Base-by-base conservation (phyloP, 108 stramenopile genomes). In the Cyclotella kingstonii region DNA sequence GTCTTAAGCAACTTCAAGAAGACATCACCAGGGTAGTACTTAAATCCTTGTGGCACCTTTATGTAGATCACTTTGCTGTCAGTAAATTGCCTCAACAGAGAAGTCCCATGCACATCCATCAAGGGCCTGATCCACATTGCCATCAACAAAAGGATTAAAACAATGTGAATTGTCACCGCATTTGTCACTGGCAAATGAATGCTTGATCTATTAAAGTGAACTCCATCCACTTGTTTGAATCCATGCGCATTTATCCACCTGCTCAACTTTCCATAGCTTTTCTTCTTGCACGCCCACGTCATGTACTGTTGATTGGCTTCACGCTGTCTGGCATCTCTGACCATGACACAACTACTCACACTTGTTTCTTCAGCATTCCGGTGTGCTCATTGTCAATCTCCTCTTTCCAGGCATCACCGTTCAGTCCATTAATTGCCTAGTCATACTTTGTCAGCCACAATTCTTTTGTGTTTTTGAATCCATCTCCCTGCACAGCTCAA, bases 261-360 rank as follows among this genome's bases (percentile, higher is more conserved):
- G 50, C 73, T 40, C 17, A 45, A 44, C 6, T 33, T 53, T 19
- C 77, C 81, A 59, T 70, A 66, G 8, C 61, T 18, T 39, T 81
- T 81, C 67, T 63, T 68, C 64, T 78, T 81, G 67, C 73, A 70
- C 14, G 81, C 81, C 73, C 77, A 70, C 2, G 77, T n/a, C n/a
- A n/a, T n/a, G n/a, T 78, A 2, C 50, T 38, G 17, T 18, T 46
- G 11, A 82, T 25, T 3, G 61, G 35, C 45, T 74, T 82, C 0
- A 73, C 48, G 25, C 56, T 78, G 31, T 44, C 22, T 7, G 78
- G 81, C 23, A 82, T 11, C 18, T 66, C 36, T 2, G 33, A 35
- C 5, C 5, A 18, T 1, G 43, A 5, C 3, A 76, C 45, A 9
- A 39, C 47, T 43, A 59, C 36, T 14, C 28, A 78, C 0, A 60